Base-by-base conservation (phyloP, 441 rosid genomes). In the Adansonia rubrostipa region DNA sequence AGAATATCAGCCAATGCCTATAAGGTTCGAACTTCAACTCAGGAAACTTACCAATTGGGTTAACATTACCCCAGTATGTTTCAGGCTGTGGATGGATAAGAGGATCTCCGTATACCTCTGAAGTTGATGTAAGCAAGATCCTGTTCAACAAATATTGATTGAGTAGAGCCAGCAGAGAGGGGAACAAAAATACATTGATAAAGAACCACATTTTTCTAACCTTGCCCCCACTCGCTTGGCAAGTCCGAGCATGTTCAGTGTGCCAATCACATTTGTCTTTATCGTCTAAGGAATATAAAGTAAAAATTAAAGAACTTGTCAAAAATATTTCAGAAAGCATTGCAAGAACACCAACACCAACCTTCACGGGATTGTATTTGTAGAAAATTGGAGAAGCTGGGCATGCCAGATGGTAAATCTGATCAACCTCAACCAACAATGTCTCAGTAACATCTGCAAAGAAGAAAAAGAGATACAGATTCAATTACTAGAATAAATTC, bases 381-480 rank as follows among this genome's bases (percentile, higher is more conserved):
- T 97, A 97, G 93, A 97, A 97, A 58, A 97, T 97, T 54, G 99
- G 99, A 80, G 99, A 95, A 81, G 97, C 98, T 66, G 97, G 99
- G 79, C 98, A 93, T 56, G 99, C 98, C 78, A 97, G 93, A 80
- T 97, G 99, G 86, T 97, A 97, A 62, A 97, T 97, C 82, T 85
- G 93, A 82, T 97, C 99, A 65, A 97, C 98, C 86, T 97, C 99
- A 14, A 97, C 78, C 50, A 95, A 77, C 84, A 95, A 77, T 71
- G 99, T 86, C 75, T 95, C 98, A 0, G 99, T 94, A 73, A 96
- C 97, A 87, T 96, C 98, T 94, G 75, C 64, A 42, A 67, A 60
- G 74, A 50, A 63, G 71, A 4, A 70, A 74, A 78, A 53, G 28
- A 1, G 3, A 28, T 28, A 24, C 71, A 20, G 15, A 67, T 13